Evolutionary conservation across 345 rosid species (phyloP), one percentile per base, ranked within the genome.

Genomic region (Syzygium aromaticum): DNA sequence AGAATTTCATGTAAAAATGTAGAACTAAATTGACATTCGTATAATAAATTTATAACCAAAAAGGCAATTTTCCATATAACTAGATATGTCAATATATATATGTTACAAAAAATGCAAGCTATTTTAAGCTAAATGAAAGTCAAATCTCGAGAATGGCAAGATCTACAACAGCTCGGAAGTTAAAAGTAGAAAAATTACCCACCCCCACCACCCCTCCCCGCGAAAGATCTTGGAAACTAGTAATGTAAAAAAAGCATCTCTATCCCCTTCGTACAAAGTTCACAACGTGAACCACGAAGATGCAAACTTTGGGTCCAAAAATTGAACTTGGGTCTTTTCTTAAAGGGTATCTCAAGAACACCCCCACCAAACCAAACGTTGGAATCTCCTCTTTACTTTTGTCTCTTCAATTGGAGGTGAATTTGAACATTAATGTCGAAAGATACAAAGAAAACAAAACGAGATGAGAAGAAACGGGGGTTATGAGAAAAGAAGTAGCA

Each of bases 21-120:
- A 19, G 0, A 1, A 73, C 0, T 0, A 0, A 0, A 33, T 38
- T 73, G 1, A 0, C 0, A 38, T 43, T 43, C 6, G 4, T 33
- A 5, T 2, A 9, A 38, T 8, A 38, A 17, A 2, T 67, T 67
- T 33, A 33, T 2, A 0, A 33, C 0, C 0, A 0, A 33, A 40
- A 0, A 0, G 14, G 7, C 0, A 61, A 9, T 73, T 38, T 33
- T 4, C 49, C 25, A 25, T 17, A 21, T 21, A 33, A 73, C 10
- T 9, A 19, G 5, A 11, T 33, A 5, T 19, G 49, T 19, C 13
- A 0, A 23, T 56, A 56, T 56, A 3, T 12, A 8, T 23, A 23
- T 10, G 4, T 5, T 9, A 9, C 12, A 2, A 56, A 56, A 56
- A 13, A 19, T 9, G 9, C 3, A 7, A 73, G 49, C 80, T 33